A percentile compares a stretch with the other conserved stretches of the same genome.
phyloP scores from a whole-genome alignment of 2,329 filamentous ascomycete genomes.

The Chaetomiaceae sp. region DNA sequence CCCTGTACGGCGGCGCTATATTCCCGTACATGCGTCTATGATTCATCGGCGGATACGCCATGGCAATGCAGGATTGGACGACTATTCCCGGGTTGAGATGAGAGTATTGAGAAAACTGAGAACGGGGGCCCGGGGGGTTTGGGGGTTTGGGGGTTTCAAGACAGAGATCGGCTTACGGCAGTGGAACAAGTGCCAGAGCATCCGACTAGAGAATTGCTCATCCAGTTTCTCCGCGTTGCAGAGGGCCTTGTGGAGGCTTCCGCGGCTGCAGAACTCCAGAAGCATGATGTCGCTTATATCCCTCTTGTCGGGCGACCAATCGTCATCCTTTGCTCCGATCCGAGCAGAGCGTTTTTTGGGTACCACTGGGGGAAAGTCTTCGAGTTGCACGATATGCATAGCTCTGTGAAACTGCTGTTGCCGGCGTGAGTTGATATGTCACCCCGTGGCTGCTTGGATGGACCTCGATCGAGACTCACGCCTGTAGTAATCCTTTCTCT shows the following conservation, averaged over 20 bases:
- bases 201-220: background rate
- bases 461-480: no score
- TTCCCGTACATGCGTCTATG: no score
- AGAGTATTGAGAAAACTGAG: background rate
- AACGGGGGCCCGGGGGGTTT: background rate
- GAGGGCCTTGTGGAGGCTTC: conserved; percentile 1
- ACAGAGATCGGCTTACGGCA: conserved; percentile 7
- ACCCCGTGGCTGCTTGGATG: no score
- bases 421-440: no score
- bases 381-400: no score
- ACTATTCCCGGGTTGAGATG: background rate
- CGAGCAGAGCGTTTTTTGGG: no score
- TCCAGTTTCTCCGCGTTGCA: background rate
- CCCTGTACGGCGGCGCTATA: background rate
- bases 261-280: conserved; percentile 3
- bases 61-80: background rate
- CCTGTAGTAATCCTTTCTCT: no score
- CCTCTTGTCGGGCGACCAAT: no score
- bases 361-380: no score
- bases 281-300: background rate
- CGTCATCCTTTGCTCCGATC: no score
- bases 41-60: background rate
- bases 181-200: conserved; percentile 3
- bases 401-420: no score
- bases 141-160: no score